Conservation (phyloP, 495 filamentous ascomycete genomes). For the Talaromyces wortmannii region DNA sequence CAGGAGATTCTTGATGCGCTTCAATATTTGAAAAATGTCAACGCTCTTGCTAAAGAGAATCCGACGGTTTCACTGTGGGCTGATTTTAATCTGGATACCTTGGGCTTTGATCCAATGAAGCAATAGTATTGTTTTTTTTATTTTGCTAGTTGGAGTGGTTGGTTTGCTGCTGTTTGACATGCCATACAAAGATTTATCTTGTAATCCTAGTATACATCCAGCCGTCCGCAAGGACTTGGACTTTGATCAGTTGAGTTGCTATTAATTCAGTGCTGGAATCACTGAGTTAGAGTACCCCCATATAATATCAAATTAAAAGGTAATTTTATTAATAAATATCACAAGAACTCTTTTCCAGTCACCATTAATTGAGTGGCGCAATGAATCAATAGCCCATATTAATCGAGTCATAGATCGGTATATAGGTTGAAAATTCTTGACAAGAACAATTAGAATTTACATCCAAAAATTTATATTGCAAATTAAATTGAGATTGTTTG, state of each 20-base stretch:
- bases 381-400: background rate
- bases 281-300: background rate
- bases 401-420: too few species aligned
- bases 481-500: too few species aligned
- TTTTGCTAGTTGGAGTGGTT: background rate
- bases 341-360: background rate
- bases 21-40: conserved; percentile 6
- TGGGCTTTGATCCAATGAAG: background rate
- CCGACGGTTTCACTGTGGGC: background rate
- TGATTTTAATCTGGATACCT: conserved; percentile 1
- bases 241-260: background rate
- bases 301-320: too few species aligned
- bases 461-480: too few species aligned
- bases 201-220: background rate
- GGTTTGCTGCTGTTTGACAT: background rate
- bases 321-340: background rate
- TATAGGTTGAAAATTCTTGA: too few species aligned
- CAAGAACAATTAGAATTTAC: too few species aligned
- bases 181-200: background rate
- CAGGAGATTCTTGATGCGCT: conserved; percentile 5
- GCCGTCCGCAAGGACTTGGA: background rate
- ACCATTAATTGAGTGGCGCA: background rate
- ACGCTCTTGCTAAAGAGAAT: conserved; percentile 3
- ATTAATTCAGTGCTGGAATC: background rate
- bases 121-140: background rate